These are phyloP conservation scores for Agaricus subrufescens DNA, from an alignment of 768 basidiomycete genomes.

Conservation along the genomic window DNA sequence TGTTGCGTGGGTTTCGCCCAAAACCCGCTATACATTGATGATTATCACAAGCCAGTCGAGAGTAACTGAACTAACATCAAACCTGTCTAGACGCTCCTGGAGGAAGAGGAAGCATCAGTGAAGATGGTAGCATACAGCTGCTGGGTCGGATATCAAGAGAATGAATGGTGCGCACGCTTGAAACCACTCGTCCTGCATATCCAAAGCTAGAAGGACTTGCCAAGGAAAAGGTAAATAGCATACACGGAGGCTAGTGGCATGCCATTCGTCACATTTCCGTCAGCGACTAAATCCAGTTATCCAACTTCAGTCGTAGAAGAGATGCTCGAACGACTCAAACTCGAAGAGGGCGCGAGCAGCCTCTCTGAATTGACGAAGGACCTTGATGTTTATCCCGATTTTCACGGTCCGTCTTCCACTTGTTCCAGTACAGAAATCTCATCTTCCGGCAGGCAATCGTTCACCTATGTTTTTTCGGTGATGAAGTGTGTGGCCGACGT, in stretches of 20 bases:
- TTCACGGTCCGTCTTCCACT: conserved; percentile 60
- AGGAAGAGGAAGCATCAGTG: conserved; percentile 51
- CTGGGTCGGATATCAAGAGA: conserved; percentile 87
- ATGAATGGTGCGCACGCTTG: too few species aligned
- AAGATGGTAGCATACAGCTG: conserved; percentile 89
- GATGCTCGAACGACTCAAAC: conserved; percentile 60
- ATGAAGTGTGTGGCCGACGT: neutral
- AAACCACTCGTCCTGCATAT: conserved; percentile 77
- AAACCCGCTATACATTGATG: conserved; percentile 15
- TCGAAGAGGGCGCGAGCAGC: conserved; percentile 49
- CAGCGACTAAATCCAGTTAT: neutral
- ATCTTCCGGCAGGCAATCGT: conserved; percentile 66
- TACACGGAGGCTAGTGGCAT: conserved; percentile 48
- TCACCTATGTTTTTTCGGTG: conserved; percentile 71
- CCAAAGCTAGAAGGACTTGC: conserved; percentile 59
- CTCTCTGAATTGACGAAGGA: conserved; percentile 86
- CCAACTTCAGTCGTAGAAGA: conserved; percentile 59
- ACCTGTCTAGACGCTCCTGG: too few species aligned
- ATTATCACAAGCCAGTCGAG: too few species aligned
- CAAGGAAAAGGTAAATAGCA: conserved; percentile 39
- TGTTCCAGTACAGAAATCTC: neutral
- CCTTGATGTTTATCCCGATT: conserved; percentile 92
- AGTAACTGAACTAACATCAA: too few species aligned
- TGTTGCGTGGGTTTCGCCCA: too few species aligned
- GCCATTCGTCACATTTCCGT: neutral